Base-by-base conservation (phyloP, 768 basidiomycete genomes). In the Hypholoma sublateritium region DNA sequence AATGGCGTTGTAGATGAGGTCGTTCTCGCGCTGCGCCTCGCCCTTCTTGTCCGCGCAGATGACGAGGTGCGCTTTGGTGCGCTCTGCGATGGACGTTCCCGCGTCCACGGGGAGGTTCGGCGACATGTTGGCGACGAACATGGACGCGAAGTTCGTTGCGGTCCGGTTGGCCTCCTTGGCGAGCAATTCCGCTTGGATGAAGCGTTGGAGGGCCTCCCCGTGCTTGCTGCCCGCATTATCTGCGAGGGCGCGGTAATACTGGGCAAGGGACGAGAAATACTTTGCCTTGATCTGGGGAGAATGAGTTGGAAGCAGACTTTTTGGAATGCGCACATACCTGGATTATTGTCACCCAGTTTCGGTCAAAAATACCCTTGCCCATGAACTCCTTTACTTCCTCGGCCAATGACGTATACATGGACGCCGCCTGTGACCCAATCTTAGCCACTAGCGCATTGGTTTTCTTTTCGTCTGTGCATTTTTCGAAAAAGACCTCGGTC, bases 361-460 rank as follows among this genome's bases (percentile, higher is more conserved):
- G 75, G 67, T 98, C 94, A 69, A 99, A 91, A 54, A 98, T 89
- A 2, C 94, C 93, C 70, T 97, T 97, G 4, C 93, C 94, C 80
- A 93, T 88, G 65, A 97, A 98, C 65, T 98, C 96, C 70, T 97
- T 98, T 34, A 91, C 91, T 57, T 98, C 94, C 59, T 99, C 97
- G 5, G 77, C 79, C n/a, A 98, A 77, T 0, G 85, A 77, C 0
- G 80, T 82, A 67, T 98, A 99, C 83, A 95, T 84, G 13, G 70
- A 80, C 1, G 91, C 90, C 0, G 89, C 82, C 67, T 96, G 93
- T 17, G 88, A 81, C 0, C 85, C 94, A 50, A 98, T 83, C 77
- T 95, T 94, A 44, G 89, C 74, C 2, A 95, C 80, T 36, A 99
- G 79, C 0, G 86, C 80, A 57, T 76, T 84, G 4, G 80, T 80